Percentiles rank a stretch among this genome's conserved stretches.
Conservation (phyloP, 306 rosid species). For the Canavalia gladiata region DNA sequence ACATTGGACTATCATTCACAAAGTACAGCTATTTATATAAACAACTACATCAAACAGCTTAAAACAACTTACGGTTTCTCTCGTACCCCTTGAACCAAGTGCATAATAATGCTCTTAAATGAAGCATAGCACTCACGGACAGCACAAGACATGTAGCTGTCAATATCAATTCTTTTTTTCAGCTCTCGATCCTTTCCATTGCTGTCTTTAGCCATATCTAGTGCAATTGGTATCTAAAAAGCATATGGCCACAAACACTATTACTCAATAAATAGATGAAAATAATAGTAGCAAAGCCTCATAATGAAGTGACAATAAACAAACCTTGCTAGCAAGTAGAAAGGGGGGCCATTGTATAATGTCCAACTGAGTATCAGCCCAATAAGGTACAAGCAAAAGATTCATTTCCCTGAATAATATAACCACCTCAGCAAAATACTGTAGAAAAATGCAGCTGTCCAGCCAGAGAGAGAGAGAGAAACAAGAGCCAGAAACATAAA, state of each 20-base stretch:
- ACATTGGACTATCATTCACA: constrained; percentile 12
- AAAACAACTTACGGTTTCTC: constrained; percentile 77
- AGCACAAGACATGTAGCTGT: constrained; percentile 92
- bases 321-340: constrained; percentile 99
- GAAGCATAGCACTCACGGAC: constrained; percentile 97
- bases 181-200: constrained; percentile 96
- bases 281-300: constrained; percentile 33
- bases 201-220: constrained; percentile 99
- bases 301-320: constrained; percentile 35
- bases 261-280: constrained; percentile 23
- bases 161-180: constrained; percentile 77
- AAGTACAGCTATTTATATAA: constrained; percentile 31
- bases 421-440: constrained; percentile 48
- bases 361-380: constrained; percentile 94
- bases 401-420: constrained; percentile 80
- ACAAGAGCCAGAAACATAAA: constrained; percentile 33
- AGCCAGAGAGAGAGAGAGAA: neutral
- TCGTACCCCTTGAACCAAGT: constrained; percentile 77
- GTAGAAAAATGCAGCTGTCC: constrained; percentile 11
- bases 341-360: constrained; percentile 98
- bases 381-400: constrained; percentile 98
- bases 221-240: constrained; percentile 92
- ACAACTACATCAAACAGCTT: constrained; percentile 33
- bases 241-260: constrained; percentile 40
- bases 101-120: constrained; percentile 80